Evolutionary conservation across 495 filamentous ascomycete genomes (phyloP).

Genomic region (Penicillium tannophilum): DNA sequence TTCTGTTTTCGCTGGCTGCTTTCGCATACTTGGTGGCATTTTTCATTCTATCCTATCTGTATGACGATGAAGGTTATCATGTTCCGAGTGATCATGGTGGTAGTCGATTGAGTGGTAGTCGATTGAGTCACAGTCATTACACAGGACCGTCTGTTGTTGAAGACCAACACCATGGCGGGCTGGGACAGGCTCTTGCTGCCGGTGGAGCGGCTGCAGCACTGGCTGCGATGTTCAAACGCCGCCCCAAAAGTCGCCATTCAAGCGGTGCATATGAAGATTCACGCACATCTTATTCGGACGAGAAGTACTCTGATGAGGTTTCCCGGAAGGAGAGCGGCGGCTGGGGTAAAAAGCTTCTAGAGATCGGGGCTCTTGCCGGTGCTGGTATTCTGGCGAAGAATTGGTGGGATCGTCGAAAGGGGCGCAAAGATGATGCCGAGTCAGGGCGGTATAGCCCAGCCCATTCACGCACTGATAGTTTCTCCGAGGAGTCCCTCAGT

Average conservation of each 20-base stretch:
- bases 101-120: constrained; percentile 58
- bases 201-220: constrained; percentile 64
- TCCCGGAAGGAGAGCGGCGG: constrained; percentile 39
- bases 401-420: constrained; percentile 60
- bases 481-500: constrained; percentile 46
- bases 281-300: constrained; percentile 57
- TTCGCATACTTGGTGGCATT: constrained; percentile 66
- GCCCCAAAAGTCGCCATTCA: constrained; percentile 35
- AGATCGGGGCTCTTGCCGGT: constrained; percentile 66
- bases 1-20: constrained; percentile 77
- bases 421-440: constrained; percentile 60
- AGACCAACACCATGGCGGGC: constrained; percentile 27
- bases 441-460: constrained; percentile 49
- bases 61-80: constrained; percentile 52
- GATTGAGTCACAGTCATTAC: constrained; percentile 29
- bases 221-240: constrained; percentile 57
- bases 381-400: constrained; percentile 65
- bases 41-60: constrained; percentile 71
- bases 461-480: constrained; percentile 43
- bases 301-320: constrained; percentile 59
- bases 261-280: constrained; percentile 44
- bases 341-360: constrained; percentile 66
- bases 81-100: constrained; percentile 54
- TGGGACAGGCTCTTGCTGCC: constrained; percentile 45
- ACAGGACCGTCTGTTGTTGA: constrained; percentile 42